Evolutionary conservation across 1,284 basidiomycete species (phyloP).

Genomic region (Tylopilus orsonianus): DNA sequence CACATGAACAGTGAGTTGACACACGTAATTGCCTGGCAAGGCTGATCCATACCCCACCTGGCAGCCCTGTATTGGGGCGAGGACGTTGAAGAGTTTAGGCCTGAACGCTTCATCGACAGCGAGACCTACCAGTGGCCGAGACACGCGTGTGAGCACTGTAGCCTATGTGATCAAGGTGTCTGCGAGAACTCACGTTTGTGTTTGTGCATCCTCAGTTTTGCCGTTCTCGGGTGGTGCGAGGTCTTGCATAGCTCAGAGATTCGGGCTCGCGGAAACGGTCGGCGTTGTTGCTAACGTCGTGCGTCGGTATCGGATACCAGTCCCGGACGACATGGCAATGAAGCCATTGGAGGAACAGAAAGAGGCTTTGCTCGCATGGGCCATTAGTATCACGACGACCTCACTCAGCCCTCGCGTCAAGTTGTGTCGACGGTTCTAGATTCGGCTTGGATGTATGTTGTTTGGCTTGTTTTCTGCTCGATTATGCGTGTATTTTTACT

Average conservation of each 20-base stretch:
- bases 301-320: slow-evolving; percentile 31
- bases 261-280: slow-evolving; percentile 29
- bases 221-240: slow-evolving; percentile 41
- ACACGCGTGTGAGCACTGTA: slow-evolving; percentile 25
- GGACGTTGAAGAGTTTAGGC: slow-evolving; percentile 43
- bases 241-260: slow-evolving; percentile 41
- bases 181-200: not conserved
- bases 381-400: slow-evolving; percentile 31
- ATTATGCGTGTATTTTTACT: not conserved
- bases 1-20: slow-evolving; percentile 38
- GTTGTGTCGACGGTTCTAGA: slow-evolving; percentile 19
- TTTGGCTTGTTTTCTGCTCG: not conserved
- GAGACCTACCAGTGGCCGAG: slow-evolving; percentile 38
- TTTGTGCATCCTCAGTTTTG: slow-evolving; percentile 22
- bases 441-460: not conserved
- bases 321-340: slow-evolving; percentile 34
- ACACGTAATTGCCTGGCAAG: too few relatives aligned
- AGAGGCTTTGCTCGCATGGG: slow-evolving; percentile 32
- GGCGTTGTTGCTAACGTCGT: slow-evolving; percentile 32
- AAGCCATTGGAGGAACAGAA: slow-evolving; percentile 30
- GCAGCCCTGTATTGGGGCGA: slow-evolving; percentile 42
- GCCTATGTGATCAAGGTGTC: not conserved
- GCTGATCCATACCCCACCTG: too few relatives aligned
- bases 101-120: slow-evolving; percentile 49
- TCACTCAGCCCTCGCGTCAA: slow-evolving; percentile 28